Conservation (phyloP, 306 rosid species). For the Coriaria nepalensis region DNA sequence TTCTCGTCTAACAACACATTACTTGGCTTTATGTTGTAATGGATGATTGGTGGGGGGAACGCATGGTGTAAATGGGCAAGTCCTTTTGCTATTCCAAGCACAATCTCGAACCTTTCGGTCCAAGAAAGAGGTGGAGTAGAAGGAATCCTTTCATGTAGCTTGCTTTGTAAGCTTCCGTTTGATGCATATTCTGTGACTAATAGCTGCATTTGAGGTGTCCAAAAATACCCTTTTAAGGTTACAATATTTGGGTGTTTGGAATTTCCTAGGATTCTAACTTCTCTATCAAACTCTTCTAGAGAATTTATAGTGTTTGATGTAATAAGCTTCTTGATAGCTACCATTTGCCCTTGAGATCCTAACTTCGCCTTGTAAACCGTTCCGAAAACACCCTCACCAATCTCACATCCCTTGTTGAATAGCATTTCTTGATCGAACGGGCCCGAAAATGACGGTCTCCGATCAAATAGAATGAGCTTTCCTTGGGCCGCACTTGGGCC, state of each 20-base stretch:
- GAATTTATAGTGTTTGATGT: slow-evolving; percentile 45
- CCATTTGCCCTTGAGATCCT: slow-evolving; percentile 50
- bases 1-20: slow-evolving; percentile 49
- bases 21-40: slow-evolving; percentile 57
- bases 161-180: slow-evolving; percentile 46
- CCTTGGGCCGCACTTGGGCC: slow-evolving; percentile 50
- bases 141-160: slow-evolving; percentile 45
- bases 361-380: slow-evolving; percentile 64
- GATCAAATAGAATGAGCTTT: slow-evolving; percentile 61
- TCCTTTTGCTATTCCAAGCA: slow-evolving; percentile 60
- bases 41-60: slow-evolving; percentile 45
- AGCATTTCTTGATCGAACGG: slow-evolving; percentile 42
- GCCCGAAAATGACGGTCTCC: slow-evolving; percentile 27
- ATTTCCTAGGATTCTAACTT: slow-evolving; percentile 46
- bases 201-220: slow-evolving; percentile 55
- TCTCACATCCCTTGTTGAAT: slow-evolving; percentile 65
- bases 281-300: slow-evolving; percentile 55
- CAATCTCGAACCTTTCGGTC: slow-evolving; percentile 42
- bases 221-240: slow-evolving; percentile 44
- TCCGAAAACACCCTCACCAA: slow-evolving; percentile 85
- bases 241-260: slow-evolving; percentile 49
- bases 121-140: slow-evolving; percentile 46
- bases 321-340: slow-evolving; percentile 65
- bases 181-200: slow-evolving; percentile 43
- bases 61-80: slow-evolving; percentile 57